Conservation (phyloP, 1,284 basidiomycete genomes). For the Polyporus tsugae region DNA sequence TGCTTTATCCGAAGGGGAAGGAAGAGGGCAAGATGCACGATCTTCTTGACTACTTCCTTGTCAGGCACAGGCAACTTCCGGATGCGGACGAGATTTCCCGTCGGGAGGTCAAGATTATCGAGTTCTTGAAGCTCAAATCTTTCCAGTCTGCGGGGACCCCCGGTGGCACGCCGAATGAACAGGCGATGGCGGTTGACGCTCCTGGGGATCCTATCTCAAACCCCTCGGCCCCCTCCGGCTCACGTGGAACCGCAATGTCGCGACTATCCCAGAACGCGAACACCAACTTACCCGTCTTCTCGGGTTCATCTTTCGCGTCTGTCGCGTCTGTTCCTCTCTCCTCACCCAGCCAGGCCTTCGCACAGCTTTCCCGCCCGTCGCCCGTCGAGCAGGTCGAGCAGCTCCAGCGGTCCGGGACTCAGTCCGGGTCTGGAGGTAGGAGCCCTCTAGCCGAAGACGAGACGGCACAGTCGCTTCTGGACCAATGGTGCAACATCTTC, state of each 20-base stretch:
- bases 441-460: slow-evolving; percentile 80
- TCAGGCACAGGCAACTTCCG: slow-evolving; percentile 70
- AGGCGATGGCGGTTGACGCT: slow-evolving; percentile 20
- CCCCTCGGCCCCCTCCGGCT: slow-evolving; percentile 47
- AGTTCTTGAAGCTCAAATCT: slow-evolving; percentile 76
- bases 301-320: slow-evolving; percentile 32
- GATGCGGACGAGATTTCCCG: slow-evolving; percentile 85
- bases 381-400: slow-evolving; percentile 49
- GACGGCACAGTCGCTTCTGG: slow-evolving; percentile 75
- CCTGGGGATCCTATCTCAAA: background rate
- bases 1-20: slow-evolving; percentile 76
- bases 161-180: slow-evolving; percentile 33
- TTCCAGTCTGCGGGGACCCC: slow-evolving; percentile 57
- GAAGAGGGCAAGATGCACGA: slow-evolving; percentile 75
- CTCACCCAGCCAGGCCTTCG: slow-evolving; percentile 20
- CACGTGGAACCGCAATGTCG: slow-evolving; percentile 25
- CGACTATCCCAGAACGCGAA: slow-evolving; percentile 16
- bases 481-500: slow-evolving; percentile 83
- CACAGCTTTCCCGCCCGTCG: slow-evolving; percentile 23
- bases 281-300: slow-evolving; percentile 15
- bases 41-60: slow-evolving; percentile 80
- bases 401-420: slow-evolving; percentile 53
- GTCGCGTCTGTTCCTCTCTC: slow-evolving; percentile 27
- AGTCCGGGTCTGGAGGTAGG: slow-evolving; percentile 43
- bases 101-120: slow-evolving; percentile 81